These are phyloP conservation scores for Globisporangium cylindrosporum DNA, from an alignment of 352 stramenopile species.

Conservation along the genomic window DNA sequence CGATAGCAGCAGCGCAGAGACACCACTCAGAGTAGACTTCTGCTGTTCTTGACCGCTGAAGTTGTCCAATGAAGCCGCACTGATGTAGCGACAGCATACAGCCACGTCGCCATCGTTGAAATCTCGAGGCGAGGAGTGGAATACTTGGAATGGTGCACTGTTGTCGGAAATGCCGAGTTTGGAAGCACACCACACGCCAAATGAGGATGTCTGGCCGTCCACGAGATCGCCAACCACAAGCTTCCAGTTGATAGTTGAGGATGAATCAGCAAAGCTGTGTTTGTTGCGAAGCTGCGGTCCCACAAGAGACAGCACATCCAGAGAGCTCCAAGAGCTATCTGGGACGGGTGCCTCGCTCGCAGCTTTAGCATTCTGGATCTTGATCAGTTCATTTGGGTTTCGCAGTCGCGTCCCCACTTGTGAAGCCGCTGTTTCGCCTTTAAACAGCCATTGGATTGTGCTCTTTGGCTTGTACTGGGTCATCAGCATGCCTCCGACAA, in stretches of 20 bases:
- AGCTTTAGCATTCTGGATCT: slow-evolving; percentile 2
- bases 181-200: slow-evolving; percentile 72
- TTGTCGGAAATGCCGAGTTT: slow-evolving; percentile 32
- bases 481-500: slow-evolving; percentile 19
- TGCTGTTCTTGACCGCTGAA: slow-evolving; percentile 3
- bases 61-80: slow-evolving; percentile 25
- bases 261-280: slow-evolving; percentile 16
- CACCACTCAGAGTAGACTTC: slow-evolving; percentile 35
- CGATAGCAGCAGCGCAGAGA: slow-evolving; percentile 53
- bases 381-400: slow-evolving; percentile 19
- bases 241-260: slow-evolving; percentile 51
- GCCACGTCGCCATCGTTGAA: slow-evolving; percentile 20
- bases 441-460: slow-evolving; percentile 48
- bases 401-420: slow-evolving; percentile 23
- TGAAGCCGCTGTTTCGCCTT: slow-evolving; percentile 8
- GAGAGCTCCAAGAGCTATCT: background rate
- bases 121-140: slow-evolving; percentile 7
- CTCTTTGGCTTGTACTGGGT: slow-evolving; percentile 41
- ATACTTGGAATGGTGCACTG: slow-evolving; percentile 20
- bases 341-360: background rate
- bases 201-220: slow-evolving; percentile 47
- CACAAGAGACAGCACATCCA: slow-evolving; percentile 40
- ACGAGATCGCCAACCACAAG: slow-evolving; percentile 71
- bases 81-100: slow-evolving; percentile 64
- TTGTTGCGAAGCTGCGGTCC: slow-evolving; percentile 21